phyloP scores from a whole-genome alignment of 305 asterid species.

The Fraxinus nigra region DNA sequence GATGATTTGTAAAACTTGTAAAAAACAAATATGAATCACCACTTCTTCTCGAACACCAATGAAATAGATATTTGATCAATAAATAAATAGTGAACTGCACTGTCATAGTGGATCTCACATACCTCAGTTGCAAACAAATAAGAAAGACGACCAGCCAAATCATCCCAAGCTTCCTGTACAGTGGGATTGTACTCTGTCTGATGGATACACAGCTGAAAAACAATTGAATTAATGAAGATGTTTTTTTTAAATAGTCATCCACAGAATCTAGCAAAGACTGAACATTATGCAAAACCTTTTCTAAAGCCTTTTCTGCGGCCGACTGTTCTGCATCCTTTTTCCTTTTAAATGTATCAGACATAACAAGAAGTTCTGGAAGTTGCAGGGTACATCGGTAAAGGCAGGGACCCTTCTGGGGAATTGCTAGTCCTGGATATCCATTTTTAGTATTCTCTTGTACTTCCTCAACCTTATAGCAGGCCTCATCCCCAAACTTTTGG shows the following conservation, averaged over 20 bases:
- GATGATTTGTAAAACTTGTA: neutral
- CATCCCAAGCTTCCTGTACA: slow-evolving; percentile 70
- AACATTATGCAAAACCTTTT: slow-evolving; percentile 48
- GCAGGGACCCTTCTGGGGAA: slow-evolving; percentile 63
- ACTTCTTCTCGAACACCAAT: neutral
- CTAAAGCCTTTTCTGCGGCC: slow-evolving; percentile 85
- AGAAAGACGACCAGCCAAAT: slow-evolving; percentile 61
- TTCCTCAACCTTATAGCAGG: slow-evolving; percentile 78
- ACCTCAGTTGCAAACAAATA: slow-evolving; percentile 77
- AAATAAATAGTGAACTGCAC: neutral
- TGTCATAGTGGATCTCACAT: slow-evolving; percentile 17
- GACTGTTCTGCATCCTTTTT: slow-evolving; percentile 95
- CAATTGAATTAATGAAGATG: slow-evolving; percentile 13
- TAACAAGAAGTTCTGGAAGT: slow-evolving; percentile 70
- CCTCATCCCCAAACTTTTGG: slow-evolving; percentile 72
- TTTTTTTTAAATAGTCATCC: neutral
- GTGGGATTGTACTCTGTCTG: slow-evolving; percentile 63
- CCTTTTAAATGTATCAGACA: slow-evolving; percentile 58
- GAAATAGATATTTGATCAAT: neutral
- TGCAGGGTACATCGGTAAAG: slow-evolving; percentile 70
- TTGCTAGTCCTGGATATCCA: slow-evolving; percentile 73
- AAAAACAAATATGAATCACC: neutral
- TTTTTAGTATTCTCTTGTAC: slow-evolving; percentile 52
- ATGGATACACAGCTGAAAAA: slow-evolving; percentile 68
- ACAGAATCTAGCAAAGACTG: slow-evolving; percentile 13